phyloP scores from a whole-genome alignment of 371 early-diverging fungal genomes.

The Mucor sp. region DNA sequence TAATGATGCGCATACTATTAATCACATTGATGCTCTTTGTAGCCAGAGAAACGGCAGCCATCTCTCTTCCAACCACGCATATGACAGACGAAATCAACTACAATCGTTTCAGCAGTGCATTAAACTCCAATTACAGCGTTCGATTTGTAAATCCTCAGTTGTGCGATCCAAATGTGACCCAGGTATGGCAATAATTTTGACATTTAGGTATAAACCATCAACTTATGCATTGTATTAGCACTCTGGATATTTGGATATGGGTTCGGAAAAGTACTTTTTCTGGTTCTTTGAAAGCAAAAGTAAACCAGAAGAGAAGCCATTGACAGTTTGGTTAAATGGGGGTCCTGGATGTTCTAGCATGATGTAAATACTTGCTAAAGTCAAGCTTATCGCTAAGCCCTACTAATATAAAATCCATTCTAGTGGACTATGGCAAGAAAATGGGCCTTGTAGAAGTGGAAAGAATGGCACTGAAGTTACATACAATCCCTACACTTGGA shows the following conservation, averaged over 20 bases:
- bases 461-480: slow-evolving; percentile 54
- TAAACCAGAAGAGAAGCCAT: slow-evolving; percentile 62
- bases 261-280: slow-evolving; percentile 72
- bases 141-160: slow-evolving; percentile 20
- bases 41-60: too few species aligned
- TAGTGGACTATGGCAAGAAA: slow-evolving; percentile 83
- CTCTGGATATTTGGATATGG: slow-evolving; percentile 68
- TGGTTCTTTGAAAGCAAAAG: slow-evolving; percentile 86
- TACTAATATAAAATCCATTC: slow-evolving; percentile 9
- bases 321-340: slow-evolving; percentile 77
- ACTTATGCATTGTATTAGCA: slow-evolving; percentile 15
- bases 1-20: too few species aligned
- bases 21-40: too few species aligned
- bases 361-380: slow-evolving; percentile 27
- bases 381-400: background rate
- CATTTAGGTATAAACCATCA: background rate
- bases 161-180: slow-evolving; percentile 32
- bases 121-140: slow-evolving; percentile 7
- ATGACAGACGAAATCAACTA: background rate
- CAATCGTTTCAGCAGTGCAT: background rate
- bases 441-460: slow-evolving; percentile 68
- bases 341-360: slow-evolving; percentile 86
- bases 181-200: slow-evolving; percentile 15
- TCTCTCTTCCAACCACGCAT: background rate
- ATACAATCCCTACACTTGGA: slow-evolving; percentile 74